A percentile compares a stretch with the other conserved stretches of the same genome.
Evolutionary conservation across 2,329 filamentous ascomycete genomes (phyloP).

Genomic region (Trichoderma sp.): DNA sequence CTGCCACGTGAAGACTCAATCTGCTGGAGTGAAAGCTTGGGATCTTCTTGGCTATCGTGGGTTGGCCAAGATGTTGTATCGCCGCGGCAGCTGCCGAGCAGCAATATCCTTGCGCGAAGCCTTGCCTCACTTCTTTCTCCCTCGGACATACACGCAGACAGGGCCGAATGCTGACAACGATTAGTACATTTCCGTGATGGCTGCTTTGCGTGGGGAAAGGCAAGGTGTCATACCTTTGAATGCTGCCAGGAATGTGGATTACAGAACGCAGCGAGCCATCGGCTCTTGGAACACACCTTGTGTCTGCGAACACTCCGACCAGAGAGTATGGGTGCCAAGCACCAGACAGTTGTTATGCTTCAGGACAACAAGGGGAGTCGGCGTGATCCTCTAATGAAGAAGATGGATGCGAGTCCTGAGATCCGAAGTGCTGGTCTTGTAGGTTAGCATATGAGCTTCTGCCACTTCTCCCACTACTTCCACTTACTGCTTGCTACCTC

Average conservation of each 20-base stretch:
- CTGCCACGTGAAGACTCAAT: conserved; percentile 6
- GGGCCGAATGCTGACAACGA: conserved; percentile 72
- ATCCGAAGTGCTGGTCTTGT: not conserved
- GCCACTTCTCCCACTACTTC: not conserved
- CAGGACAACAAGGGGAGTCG: not conserved
- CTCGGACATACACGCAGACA: conserved; percentile 86
- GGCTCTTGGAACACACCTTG: not conserved
- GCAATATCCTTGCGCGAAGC: conserved; percentile 87
- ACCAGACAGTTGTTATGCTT: not conserved
- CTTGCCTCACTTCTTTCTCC: conserved; percentile 93
- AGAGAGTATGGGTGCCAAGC: not conserved
- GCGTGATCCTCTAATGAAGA: not conserved
- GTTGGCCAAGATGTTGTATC: conserved; percentile 30
- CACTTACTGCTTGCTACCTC: not conserved
- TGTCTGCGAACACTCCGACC: not conserved
- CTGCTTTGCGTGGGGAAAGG: not conserved
- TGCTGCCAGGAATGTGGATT: not conserved
- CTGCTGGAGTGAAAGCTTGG: conserved; percentile 6
- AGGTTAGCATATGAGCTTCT: not conserved
- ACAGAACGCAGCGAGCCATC: not conserved
- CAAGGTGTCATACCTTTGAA: conserved; percentile 65
- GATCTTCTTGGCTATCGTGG: not conserved
- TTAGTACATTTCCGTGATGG: conserved; percentile 16
- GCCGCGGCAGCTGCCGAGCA: conserved; percentile 55
- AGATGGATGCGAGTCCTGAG: not conserved